phyloP scores from a whole-genome alignment of 2,329 filamentous ascomycete species.

The Calonectria multiphialidica region DNA sequence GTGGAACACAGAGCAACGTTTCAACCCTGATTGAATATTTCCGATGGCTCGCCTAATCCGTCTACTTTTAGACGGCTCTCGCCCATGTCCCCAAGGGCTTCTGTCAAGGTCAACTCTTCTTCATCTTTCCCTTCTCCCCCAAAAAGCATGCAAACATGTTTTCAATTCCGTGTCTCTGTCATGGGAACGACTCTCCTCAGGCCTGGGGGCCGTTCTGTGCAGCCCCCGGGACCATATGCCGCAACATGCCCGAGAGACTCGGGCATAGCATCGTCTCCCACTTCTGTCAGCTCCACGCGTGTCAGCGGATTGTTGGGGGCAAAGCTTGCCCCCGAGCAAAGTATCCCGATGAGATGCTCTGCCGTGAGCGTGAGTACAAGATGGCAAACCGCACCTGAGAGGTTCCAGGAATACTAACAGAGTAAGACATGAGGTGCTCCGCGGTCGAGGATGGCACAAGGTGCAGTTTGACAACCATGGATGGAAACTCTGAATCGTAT shows the following conservation, averaged over 20 bases:
- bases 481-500: slow-evolving; percentile 26
- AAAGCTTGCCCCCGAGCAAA: slow-evolving; percentile 37
- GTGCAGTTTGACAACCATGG: slow-evolving; percentile 38
- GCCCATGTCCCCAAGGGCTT: too few species aligned
- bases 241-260: slow-evolving; percentile 30
- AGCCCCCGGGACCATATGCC: slow-evolving; percentile 37
- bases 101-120: neutral
- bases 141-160: neutral
- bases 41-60: neutral
- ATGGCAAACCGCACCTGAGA: too few species aligned
- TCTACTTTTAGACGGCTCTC: neutral
- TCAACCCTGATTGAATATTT: neutral
- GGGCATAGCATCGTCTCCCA: slow-evolving; percentile 31
- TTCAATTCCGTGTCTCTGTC: neutral
- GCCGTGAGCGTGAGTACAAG: slow-evolving; percentile 39
- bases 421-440: slow-evolving; percentile 37
- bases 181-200: neutral
- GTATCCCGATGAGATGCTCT: slow-evolving; percentile 34
- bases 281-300: slow-evolving; percentile 43
- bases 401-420: slow-evolving; percentile 15
- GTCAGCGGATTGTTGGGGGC: slow-evolving; percentile 39
- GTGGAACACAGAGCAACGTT: neutral
- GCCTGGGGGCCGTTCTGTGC: slow-evolving; percentile 28
- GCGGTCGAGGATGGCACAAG: slow-evolving; percentile 39
- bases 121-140: too few species aligned